Percentiles rank a stretch among this genome's conserved stretches.
These are phyloP conservation scores for Clarireedia homoeocarpa DNA, from an alignment of 2,329 filamentous ascomycete genomes.

Conservation along the genomic window DNA sequence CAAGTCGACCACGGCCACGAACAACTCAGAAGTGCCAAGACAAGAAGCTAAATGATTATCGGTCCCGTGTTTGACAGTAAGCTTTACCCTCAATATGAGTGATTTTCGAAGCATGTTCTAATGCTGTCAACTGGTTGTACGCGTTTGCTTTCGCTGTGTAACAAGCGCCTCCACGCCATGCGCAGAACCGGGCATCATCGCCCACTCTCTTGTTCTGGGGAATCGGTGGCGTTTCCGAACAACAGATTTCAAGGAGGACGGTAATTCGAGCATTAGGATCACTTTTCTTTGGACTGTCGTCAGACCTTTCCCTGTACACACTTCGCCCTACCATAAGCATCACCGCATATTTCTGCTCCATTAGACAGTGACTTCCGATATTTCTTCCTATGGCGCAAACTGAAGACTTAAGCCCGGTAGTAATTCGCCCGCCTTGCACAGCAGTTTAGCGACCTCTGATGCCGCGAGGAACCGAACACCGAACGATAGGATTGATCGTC, in stretches of 20 bases:
- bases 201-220: not conserved
- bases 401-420: not conserved
- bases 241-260: too few species aligned
- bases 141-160: not conserved
- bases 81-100: not conserved
- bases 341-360: too few species aligned
- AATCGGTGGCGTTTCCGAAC: too few species aligned
- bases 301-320: not conserved
- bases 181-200: too few species aligned
- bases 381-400: not conserved
- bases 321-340: not conserved
- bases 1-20: too few species aligned
- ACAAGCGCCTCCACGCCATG: not conserved
- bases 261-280: too few species aligned
- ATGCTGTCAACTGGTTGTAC: slow-evolving; percentile 4
- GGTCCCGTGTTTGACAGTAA: not conserved
- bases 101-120: not conserved
- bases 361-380: too few species aligned
- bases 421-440: not conserved
- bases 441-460: slow-evolving; percentile 5
- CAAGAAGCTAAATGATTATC: not conserved
- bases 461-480: not conserved
- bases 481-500: slow-evolving; percentile 1
- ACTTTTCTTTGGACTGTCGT: too few species aligned
- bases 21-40: not conserved